These are phyloP conservation scores for Russula foetens DNA, from an alignment of 768 basidiomycete species.

Conservation along the genomic window DNA sequence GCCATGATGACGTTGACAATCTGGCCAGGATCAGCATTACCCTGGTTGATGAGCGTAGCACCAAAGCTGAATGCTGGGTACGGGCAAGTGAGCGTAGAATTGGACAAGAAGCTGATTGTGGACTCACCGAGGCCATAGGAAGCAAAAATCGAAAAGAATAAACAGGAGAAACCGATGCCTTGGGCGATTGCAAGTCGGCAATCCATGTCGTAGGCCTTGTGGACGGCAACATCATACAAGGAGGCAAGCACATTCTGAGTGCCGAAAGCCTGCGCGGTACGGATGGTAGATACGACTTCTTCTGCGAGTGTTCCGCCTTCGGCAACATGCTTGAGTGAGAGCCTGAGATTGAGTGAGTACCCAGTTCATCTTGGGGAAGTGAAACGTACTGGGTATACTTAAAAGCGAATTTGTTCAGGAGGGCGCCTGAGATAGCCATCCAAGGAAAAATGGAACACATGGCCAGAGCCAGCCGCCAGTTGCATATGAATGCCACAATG, in stretches of 20 bases:
- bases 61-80: constrained; percentile 73
- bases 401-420: constrained; percentile 64
- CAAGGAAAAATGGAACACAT: constrained; percentile 77
- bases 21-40: constrained; percentile 50
- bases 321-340: constrained; percentile 63
- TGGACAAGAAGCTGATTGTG: not conserved
- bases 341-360: constrained; percentile 29
- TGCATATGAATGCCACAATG: constrained; percentile 55
- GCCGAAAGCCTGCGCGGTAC: constrained; percentile 86
- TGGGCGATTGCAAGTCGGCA: constrained; percentile 47
- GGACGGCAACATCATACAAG: constrained; percentile 57
- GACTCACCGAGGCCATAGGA: constrained; percentile 57
- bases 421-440: constrained; percentile 61
- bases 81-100: not conserved
- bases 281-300: constrained; percentile 81
- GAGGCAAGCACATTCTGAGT: constrained; percentile 51
- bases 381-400: constrained; percentile 52
- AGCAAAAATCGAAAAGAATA: constrained; percentile 72
- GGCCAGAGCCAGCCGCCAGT: constrained; percentile 82
- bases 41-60: constrained; percentile 64
- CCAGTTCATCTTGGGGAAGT: not conserved
- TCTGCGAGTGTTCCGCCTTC: constrained; percentile 76
- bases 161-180: constrained; percentile 52
- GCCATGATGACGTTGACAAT: constrained; percentile 78
- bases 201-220: constrained; percentile 42